Evolutionary conservation across 441 rosid genomes (phyloP).

Genomic region (Pelargonium fulgidum): DNA sequence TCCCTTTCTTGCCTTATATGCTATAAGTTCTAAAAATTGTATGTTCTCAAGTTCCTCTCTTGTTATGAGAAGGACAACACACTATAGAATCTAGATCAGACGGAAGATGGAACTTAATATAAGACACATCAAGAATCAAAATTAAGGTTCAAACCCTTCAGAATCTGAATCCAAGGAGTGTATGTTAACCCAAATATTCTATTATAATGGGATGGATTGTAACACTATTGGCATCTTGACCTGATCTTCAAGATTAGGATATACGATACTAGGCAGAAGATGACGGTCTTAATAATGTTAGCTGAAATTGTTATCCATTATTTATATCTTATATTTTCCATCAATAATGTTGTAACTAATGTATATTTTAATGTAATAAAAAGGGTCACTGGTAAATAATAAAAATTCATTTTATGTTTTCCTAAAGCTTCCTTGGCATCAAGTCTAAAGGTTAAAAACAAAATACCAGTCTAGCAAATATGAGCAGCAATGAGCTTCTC

Average conservation of each 20-base stretch:
- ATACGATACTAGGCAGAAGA: background rate
- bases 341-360: background rate
- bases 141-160: background rate
- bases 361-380: background rate
- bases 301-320: background rate
- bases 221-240: background rate
- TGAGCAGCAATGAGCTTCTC: constrained; percentile 71
- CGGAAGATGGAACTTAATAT: background rate
- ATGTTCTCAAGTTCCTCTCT: no score
- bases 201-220: background rate
- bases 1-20: no score
- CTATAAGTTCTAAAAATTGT: no score
- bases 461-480: constrained; percentile 88
- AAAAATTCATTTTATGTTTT: background rate
- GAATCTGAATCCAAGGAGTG: background rate
- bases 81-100: no score
- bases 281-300: background rate
- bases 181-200: background rate
- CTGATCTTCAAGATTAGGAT: background rate
- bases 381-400: background rate
- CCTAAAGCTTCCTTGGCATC: background rate
- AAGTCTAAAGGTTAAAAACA: constrained; percentile 4
- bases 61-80: no score
- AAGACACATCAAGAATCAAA: background rate
- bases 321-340: background rate